Evolutionary conservation across 441 rosid genomes (phyloP).

Genomic region (Gossypium davidsonii): DNA sequence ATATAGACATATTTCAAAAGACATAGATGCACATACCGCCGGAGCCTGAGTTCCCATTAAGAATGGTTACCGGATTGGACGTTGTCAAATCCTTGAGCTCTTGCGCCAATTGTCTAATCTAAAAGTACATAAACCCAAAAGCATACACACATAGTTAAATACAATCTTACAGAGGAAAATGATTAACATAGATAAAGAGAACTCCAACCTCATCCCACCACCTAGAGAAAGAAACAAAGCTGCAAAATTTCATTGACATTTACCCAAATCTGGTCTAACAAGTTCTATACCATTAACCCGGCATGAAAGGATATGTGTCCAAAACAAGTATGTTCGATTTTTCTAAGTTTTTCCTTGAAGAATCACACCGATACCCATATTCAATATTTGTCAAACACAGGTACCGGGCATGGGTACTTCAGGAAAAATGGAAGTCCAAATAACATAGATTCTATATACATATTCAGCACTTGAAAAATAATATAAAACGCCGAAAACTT

Average conservation of each 20-base stretch:
- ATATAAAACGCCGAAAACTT: not conserved
- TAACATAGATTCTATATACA: not conserved
- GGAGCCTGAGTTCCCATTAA: constrained; percentile 51
- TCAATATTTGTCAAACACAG: not conserved
- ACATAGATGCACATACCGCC: constrained; percentile 34
- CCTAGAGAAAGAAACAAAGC: not conserved
- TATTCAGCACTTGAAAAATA: not conserved
- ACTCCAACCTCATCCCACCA: not conserved
- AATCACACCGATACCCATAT: not conserved
- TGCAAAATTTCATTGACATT: not conserved
- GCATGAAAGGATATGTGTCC: not conserved
- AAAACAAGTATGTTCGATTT: not conserved
- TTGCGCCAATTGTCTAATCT: constrained; percentile 77
- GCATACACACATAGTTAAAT: constrained; percentile 12
- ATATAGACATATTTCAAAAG: not conserved
- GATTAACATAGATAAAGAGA: not conserved
- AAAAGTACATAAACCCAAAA: constrained; percentile 14
- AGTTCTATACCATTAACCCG: not conserved
- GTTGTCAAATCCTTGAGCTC: constrained; percentile 76
- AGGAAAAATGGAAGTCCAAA: not conserved
- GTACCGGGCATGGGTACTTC: not conserved
- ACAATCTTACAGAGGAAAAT: not conserved
- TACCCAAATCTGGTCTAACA: not conserved
- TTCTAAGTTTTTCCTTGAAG: not conserved
- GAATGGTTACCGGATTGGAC: constrained; percentile 65